A percentile compares a stretch with the other conserved stretches of the same genome.
Evolutionary conservation across 1,284 basidiomycete genomes (phyloP).

Genomic region (Leccinum pseudoinsigne): DNA sequence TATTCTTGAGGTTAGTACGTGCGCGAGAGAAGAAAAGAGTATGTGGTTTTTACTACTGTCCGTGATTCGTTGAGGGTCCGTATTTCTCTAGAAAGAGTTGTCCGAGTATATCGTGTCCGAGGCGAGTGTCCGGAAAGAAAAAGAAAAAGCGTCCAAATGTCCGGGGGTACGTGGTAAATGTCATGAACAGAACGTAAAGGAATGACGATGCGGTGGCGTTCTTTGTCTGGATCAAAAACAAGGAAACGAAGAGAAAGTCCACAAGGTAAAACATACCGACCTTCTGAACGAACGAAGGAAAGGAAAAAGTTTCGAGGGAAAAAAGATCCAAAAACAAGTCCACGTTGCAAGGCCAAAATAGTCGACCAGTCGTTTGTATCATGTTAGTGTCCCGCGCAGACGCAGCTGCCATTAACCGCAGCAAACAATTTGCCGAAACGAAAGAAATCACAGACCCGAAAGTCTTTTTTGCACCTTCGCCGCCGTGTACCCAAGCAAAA

Average conservation of each 20-base stretch:
- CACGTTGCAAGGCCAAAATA: too few species aligned
- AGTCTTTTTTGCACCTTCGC: slow-evolving; percentile 45
- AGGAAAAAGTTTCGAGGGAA: not conserved
- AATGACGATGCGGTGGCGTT: not conserved
- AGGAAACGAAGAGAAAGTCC: not conserved
- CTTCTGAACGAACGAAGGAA: too few species aligned
- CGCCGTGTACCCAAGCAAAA: slow-evolving; percentile 54
- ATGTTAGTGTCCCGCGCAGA: not conserved
- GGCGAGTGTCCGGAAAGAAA: not conserved
- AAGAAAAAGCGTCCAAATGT: not conserved
- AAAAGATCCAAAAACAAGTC: too few species aligned
- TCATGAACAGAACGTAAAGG: not conserved
- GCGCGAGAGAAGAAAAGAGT: not conserved
- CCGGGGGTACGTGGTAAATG: not conserved
- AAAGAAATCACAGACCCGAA: slow-evolving; percentile 35
- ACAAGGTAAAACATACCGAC: not conserved
- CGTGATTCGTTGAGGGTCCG: not conserved
- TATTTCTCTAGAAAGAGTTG: not conserved
- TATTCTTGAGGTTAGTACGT: not conserved
- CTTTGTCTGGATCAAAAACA: not conserved
- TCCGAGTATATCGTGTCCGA: not conserved
- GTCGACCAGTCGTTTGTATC: not conserved
- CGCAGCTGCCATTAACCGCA: too few species aligned
- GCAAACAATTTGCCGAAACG: not conserved
- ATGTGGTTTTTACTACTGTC: not conserved